Conservation (phyloP, 164 flowering plant genomes). For the Piper betle region DNA sequence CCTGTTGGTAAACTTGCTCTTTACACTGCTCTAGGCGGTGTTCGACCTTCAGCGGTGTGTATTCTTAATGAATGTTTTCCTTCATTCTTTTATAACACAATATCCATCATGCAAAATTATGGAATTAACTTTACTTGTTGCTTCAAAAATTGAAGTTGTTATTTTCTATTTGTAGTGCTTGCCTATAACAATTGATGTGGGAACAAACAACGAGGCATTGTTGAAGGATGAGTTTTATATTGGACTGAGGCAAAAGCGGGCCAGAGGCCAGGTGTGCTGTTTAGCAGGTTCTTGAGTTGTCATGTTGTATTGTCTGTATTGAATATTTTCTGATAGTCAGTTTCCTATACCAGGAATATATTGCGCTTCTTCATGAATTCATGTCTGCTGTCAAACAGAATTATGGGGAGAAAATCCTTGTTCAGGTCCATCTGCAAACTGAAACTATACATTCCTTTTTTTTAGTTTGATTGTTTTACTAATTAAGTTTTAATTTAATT, state of each 20-base stretch:
- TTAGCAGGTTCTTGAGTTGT: not conserved
- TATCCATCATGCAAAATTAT: too few relatives aligned
- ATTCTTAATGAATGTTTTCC: not conserved
- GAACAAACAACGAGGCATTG: constrained; percentile 74
- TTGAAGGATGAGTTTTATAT: constrained; percentile 81
- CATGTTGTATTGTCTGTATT: not conserved
- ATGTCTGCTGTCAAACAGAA: constrained; percentile 81
- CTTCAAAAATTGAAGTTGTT: too few relatives aligned
- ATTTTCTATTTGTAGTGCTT: constrained; percentile 23
- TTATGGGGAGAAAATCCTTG: constrained; percentile 78
- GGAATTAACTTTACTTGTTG: too few relatives aligned
- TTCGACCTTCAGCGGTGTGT: constrained; percentile 86
- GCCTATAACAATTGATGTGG: constrained; percentile 87
- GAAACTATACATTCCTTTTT: too few relatives aligned
- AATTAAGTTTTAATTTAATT: not conserved
- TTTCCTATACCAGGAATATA: constrained; percentile 43
- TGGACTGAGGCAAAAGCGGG: constrained; percentile 68
- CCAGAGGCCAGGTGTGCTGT: constrained; percentile 55
- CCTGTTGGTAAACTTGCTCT: constrained; percentile 84
- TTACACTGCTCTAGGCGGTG: constrained; percentile 84
- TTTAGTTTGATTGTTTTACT: too few relatives aligned
- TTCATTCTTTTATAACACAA: too few relatives aligned
- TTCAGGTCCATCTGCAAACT: constrained; percentile 1
- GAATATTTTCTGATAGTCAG: not conserved
- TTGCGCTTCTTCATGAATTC: constrained; percentile 67